Evolutionary conservation across 345 rosid species (phyloP), one percentile per base, ranked within the genome.

Genomic region (Citrus medica): DNA sequence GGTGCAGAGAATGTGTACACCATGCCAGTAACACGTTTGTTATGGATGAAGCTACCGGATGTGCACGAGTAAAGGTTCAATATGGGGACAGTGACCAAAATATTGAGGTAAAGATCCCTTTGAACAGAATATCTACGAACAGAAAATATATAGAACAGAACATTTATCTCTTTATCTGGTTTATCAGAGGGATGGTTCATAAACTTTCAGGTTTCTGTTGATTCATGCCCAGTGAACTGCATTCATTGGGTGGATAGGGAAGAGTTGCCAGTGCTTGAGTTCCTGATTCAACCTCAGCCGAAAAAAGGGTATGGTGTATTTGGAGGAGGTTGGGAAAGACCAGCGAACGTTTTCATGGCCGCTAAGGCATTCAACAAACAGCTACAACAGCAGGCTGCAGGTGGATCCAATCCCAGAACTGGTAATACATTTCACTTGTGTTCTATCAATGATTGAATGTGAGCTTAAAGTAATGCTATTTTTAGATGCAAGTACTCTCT

Each of bases 201-300:
- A 56, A 65, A 25, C 40, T 63, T 78, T 17, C 84, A 87, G 92
- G 88, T 89, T 22, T 81, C 90, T 1, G 87, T 88, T 40, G 92
- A 89, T 28, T 89, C 92, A 0, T 89, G 93, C 79, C 95, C 93
- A 0, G 90, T 89, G 81, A 88, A 89, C 83, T 89, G 92, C 84
- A 91, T 88, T 59, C 77, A 87, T 67, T 83, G 90, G 95, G 92
- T 89, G 76, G 85, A 84, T 8, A 83, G 69, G 35, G 88, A 88
- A 77, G 93, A 91, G 53, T 27, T 89, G 61, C 78, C 69, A n/a
- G 81, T 88, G 79, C 91, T 88, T 8, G 93, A 91, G 80, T 87
- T 85, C 71, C 69, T 91, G 63, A 71, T 60, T 13, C 90, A 76
- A 56, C 92, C 95, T 46, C 87, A 83, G 78, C 85, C 66, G 0